Evolutionary conservation across 2,329 filamentous ascomycete genomes (phyloP).

Genomic region (Penicillium janthinellum): DNA sequence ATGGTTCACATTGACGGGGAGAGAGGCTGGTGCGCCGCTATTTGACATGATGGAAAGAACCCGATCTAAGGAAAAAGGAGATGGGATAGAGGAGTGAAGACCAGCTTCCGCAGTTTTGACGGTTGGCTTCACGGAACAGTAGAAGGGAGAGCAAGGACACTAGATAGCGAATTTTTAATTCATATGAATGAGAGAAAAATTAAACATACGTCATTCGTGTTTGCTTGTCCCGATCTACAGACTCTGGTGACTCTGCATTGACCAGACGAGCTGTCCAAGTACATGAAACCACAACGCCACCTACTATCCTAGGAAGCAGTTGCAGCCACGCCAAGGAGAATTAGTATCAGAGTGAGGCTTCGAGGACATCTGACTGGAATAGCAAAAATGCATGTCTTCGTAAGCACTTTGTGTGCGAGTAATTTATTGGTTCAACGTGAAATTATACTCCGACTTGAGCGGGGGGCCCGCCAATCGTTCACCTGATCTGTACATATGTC

Average conservation of each 20-base stretch:
- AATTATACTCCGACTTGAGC: neutral
- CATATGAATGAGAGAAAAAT: neutral
- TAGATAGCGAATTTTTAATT: neutral
- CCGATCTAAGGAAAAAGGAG: neutral
- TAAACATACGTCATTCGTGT: neutral
- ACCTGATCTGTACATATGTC: neutral
- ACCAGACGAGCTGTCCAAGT: neutral
- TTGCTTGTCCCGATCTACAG: constrained; percentile 1
- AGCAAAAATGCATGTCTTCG: neutral
- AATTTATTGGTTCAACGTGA: neutral
- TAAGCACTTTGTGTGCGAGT: neutral
- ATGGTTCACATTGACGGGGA: neutral
- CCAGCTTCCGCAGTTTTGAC: neutral
- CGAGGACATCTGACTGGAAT: neutral
- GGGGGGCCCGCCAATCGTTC: neutral
- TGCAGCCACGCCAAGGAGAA: neutral
- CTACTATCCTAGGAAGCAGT: neutral
- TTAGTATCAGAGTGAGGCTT: neutral
- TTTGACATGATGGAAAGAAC: neutral
- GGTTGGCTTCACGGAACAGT: neutral
- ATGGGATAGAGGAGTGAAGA: neutral
- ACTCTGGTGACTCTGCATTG: neutral
- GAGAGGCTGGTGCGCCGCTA: neutral
- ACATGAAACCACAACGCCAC: neutral
- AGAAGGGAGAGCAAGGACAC: neutral